phyloP scores from a whole-genome alignment of 768 basidiomycete genomes.

The Porpolomopsis calyptriformis region DNA sequence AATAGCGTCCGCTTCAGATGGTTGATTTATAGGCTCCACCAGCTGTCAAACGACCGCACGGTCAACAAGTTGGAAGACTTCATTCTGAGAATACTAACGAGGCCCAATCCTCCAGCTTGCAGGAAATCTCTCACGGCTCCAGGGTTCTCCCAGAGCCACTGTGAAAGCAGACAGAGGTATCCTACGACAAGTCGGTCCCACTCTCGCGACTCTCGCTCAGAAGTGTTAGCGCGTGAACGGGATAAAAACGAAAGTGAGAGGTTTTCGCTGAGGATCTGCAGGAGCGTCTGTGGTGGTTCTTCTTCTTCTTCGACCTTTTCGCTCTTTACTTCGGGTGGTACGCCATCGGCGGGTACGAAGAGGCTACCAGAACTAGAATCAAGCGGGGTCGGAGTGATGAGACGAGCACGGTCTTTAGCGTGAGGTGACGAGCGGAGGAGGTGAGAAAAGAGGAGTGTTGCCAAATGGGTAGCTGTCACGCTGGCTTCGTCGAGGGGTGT shows the following conservation, averaged over 20 bases:
- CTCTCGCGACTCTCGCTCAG: constrained; percentile 65
- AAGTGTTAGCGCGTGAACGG: constrained; percentile 54
- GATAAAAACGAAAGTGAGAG: constrained; percentile 78
- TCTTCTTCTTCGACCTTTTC: constrained; percentile 35
- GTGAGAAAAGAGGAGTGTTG: constrained; percentile 70
- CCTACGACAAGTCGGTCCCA: constrained; percentile 87
- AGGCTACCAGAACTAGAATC: constrained; percentile 32
- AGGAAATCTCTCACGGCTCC: constrained; percentile 81
- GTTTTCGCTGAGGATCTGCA: constrained; percentile 85
- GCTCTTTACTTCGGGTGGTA: constrained; percentile 23
- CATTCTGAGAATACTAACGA: constrained; percentile 46
- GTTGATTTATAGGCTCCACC: constrained; percentile 90
- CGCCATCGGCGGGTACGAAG: constrained; percentile 70
- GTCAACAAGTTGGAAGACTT: not conserved
- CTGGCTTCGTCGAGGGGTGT: constrained; percentile 38
- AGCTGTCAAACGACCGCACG: constrained; percentile 40
- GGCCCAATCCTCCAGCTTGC: constrained; percentile 79
- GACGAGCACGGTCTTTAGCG: constrained; percentile 53
- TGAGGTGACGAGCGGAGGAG: constrained; percentile 59
- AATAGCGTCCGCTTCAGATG: constrained; percentile 71
- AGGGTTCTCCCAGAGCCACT: constrained; percentile 98
- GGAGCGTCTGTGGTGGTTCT: constrained; percentile 57
- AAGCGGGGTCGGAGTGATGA: constrained; percentile 44
- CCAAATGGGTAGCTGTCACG: constrained; percentile 60
- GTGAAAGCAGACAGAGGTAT: constrained; percentile 71